phyloP scores from a whole-genome alignment of 2,329 filamentous ascomycete species.

The Aurifilum marmelostoma region DNA sequence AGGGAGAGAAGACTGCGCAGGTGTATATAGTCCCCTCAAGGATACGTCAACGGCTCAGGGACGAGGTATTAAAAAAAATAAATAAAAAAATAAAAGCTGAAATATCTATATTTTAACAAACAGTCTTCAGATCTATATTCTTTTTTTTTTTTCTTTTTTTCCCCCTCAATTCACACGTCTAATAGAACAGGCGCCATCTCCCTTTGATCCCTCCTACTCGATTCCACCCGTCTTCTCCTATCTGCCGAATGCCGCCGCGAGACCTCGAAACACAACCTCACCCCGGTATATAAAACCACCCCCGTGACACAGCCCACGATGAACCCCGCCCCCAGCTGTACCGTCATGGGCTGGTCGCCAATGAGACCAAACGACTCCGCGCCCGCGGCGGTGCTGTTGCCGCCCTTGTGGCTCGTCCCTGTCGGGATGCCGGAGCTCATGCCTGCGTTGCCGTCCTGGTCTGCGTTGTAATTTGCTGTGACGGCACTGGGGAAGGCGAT shows the following conservation, averaged over 20 bases:
- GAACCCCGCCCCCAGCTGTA: conserved; percentile 25
- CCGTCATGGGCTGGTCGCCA: conserved; percentile 16
- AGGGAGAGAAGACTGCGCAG: not conserved
- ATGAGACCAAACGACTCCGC: not conserved
- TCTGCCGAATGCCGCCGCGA: not conserved
- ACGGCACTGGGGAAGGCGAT: not conserved
- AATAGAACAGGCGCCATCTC: not conserved
- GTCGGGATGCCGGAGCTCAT: conserved; percentile 6
- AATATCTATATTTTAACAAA: not conserved
- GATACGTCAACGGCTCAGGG: not conserved
- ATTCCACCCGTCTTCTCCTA: not conserved
- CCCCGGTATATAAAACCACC: conserved; percentile 7
- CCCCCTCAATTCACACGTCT: not conserved
- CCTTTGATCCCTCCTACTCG: too few species aligned
- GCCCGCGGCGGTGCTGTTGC: not conserved
- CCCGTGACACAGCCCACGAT: conserved; percentile 26
- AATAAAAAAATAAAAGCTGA: not conserved
- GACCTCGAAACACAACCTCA: not conserved
- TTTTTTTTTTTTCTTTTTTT: too few species aligned
- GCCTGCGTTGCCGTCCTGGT: not conserved
- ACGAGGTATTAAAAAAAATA: not conserved
- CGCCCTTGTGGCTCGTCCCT: not conserved
- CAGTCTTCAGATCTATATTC: too few species aligned
- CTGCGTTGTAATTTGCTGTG: not conserved
- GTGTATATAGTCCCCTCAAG: not conserved